Evolutionary conservation across 768 basidiomycete species (phyloP).

Genomic region (Tulasnella sp.): DNA sequence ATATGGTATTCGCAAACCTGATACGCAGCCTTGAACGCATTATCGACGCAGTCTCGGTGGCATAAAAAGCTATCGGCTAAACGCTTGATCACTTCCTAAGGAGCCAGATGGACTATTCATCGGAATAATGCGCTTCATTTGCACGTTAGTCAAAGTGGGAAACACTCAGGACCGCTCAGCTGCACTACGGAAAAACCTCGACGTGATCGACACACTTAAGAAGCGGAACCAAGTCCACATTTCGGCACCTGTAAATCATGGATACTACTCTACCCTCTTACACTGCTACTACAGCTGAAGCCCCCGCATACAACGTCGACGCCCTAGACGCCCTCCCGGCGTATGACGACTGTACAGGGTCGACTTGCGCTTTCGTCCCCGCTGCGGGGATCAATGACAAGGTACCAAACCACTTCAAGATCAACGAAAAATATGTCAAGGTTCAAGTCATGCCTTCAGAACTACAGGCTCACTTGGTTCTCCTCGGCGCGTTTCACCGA

Average conservation of each 20-base stretch:
- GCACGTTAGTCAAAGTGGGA: background rate
- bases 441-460: constrained; percentile 29
- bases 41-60: background rate
- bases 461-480: constrained; percentile 29
- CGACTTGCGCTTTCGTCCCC: background rate
- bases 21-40: background rate
- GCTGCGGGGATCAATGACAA: background rate
- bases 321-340: background rate
- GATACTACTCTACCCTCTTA: background rate
- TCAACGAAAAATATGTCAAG: background rate
- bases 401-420: background rate
- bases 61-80: background rate
- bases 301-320: background rate
- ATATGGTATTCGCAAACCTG: background rate
- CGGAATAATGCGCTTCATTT: background rate
- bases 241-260: background rate
- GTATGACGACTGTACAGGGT: background rate
- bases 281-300: background rate
- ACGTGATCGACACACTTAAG: background rate
- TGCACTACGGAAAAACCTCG: background rate
- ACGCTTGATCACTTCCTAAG: background rate
- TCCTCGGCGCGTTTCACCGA: constrained; percentile 30
- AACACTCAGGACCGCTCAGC: background rate
- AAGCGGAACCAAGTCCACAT: background rate
- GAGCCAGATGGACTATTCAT: background rate